Base-by-base conservation (phyloP, 192 early-diverging fungal species). In the Borealophlyctis nickersoniae region DNA sequence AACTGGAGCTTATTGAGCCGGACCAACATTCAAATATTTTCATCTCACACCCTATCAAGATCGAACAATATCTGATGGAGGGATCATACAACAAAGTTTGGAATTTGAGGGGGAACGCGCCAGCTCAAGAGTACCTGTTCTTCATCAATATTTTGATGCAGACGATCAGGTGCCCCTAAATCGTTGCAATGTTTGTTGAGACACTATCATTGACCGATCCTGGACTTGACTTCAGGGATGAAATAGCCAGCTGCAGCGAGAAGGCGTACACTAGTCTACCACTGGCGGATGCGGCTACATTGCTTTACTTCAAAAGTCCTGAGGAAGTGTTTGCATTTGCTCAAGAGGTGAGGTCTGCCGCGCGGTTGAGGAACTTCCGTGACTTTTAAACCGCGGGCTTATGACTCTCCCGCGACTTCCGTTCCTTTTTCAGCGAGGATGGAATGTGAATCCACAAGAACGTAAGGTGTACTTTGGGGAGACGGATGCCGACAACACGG, bases 21-120 rank as follows among this genome's bases (percentile, higher is more conserved):
- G 82, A 89, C 30, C 88, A 92, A 71, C 73, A 96, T 45, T 77
- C 70, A 62, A 96, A 93, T 73, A 70, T 86, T 32, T 92, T 86
- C 59, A 94, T 98, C 70, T 88, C 89, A 58, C 92, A 96, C 67
- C 91, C 96, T 1, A 80, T 98, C 51, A 85, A 92, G 74, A 80
- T 98, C 57, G 96, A 98, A 76, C 96, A 96, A 79, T 91, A 88
- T 49, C 75, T 98, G 69, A 98, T 97, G 95, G 96, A 97, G 72
- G 95, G 96, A 23, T 91, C 87, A 68, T 98, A 97, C 76, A 96
- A 95, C 76, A 89, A 91, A 63, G 94, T 98, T 36, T 97, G 95
- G 95, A 89, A 91, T 73, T 83, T 88, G 61, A 79, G 94, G 75
- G 72, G 80, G 16, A 88, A 92, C 61, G 91, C 96, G n/a, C 90